phyloP scores from a whole-genome alignment of 176 grass and related monocot species.

The Ensete ventricosum region DNA sequence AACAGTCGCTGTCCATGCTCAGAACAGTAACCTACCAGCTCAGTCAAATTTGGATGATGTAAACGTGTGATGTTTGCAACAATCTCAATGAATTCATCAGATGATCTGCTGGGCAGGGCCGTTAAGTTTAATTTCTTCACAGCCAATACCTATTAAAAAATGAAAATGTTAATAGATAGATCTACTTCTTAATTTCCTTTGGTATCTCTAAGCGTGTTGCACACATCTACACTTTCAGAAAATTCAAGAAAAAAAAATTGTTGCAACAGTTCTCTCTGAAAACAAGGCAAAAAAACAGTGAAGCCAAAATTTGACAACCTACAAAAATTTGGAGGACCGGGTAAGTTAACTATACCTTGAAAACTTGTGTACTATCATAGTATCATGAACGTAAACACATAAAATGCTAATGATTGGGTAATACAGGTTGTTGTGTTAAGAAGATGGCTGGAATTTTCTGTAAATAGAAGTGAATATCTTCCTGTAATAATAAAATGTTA shows the following conservation, averaged over 20 bases:
- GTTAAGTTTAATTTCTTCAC: constrained; percentile 78
- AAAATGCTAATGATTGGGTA: not conserved
- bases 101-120: constrained; percentile 38
- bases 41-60: constrained; percentile 72
- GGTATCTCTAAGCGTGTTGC: not conserved
- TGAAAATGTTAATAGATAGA: not conserved
- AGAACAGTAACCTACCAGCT: constrained; percentile 69
- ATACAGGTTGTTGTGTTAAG: not conserved
- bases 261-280: not conserved
- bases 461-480: not conserved
- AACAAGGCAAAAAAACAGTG: not conserved
- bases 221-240: not conserved
- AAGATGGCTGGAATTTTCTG: not conserved
- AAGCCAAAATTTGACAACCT: not conserved
- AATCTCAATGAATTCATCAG: constrained; percentile 51
- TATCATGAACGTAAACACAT: not conserved
- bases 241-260: not conserved
- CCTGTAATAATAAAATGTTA: not conserved
- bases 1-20: constrained; percentile 76
- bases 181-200: not conserved
- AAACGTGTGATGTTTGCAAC: constrained; percentile 52
- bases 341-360: not conserved
- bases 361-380: not conserved
- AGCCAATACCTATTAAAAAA: constrained; percentile 46
- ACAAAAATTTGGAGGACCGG: no score